Evolutionary conservation across 164 flowering plant species (phyloP), one percentile per base, ranked within the genome.

Genomic region (Magnolia officinalis): DNA sequence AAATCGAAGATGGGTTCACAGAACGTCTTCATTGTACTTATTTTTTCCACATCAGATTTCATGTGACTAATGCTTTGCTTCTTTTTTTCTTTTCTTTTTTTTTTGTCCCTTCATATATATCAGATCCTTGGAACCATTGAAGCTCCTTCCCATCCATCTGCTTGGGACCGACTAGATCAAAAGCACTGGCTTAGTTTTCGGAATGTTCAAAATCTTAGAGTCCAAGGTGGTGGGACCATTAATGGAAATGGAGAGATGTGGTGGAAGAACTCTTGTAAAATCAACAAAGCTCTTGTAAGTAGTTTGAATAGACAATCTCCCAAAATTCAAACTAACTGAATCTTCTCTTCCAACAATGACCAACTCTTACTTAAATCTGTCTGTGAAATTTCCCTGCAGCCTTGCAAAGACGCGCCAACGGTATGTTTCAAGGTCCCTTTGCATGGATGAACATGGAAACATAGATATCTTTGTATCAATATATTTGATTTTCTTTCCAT

Each of bases 391-490:
- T 76, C 84, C 84, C 93, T 26, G 29, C 93, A 95, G 98, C 90
- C 90, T 11, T 95, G 98, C 89, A 88, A 76, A 78, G 70, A 76
- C 19, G 98, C 94, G 3, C 98, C 98, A 50, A 95, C 98, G 85
- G 98, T 95, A 91, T 11, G 87, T 81, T 23, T 2, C 16, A 73
- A 68, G 2, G 2, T 19, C 71, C 11, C 6, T 29, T 50, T 31
- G 21, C 8, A 1, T 45, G 2, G 23, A 49, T 21, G 10, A 11
- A 55, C 61, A 55, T 55, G 18, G 13, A 55, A 11, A 55, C 61
- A 16, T 2, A 16, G 45, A 37, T 37, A 37, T 5, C 45, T 37
- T 37, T 37, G 45, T 37, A 4, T 37, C 45, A 37, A 37, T 37
- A 37, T 5, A 37, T 37, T 37, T 37, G 6, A 37, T 4, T 37